A percentile compares a stretch with the other conserved stretches of the same genome.
Conservation (phyloP, 208 protist genomes). For the Angomonas deanei region DNA sequence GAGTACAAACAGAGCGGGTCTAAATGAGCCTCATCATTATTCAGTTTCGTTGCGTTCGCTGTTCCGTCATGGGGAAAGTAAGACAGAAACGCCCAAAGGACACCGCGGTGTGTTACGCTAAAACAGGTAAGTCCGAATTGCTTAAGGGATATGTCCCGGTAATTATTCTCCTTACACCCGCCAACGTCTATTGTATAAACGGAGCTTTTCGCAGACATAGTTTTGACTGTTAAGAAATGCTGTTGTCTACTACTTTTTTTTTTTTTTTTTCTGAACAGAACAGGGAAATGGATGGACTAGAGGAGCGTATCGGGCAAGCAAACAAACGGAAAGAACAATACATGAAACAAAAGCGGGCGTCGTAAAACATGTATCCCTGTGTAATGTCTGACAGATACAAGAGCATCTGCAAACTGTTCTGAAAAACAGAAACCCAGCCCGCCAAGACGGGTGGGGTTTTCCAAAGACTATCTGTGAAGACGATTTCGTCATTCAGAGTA, state of each 20-base stretch:
- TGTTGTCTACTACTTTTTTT: too few relatives aligned
- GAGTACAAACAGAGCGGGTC: background rate
- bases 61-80: conserved; percentile 20
- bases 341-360: conserved; percentile 1
- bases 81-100: conserved; percentile 59
- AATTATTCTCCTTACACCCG: conserved; percentile 27
- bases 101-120: conserved; percentile 42
- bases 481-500: too few relatives aligned
- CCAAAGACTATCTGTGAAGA: too few relatives aligned
- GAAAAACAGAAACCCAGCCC: too few relatives aligned
- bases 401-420: too few relatives aligned
- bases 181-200: conserved; percentile 62
- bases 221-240: background rate
- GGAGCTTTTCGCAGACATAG: background rate
- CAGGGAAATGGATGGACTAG: too few relatives aligned
- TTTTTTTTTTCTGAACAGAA: background rate
- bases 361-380: background rate
- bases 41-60: background rate
- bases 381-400: too few relatives aligned
- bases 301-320: too few relatives aligned
- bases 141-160: conserved; percentile 56
- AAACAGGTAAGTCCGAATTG: conserved; percentile 45
- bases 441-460: too few relatives aligned
- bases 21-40: background rate
- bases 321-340: conserved; percentile 5